Percentiles rank a stretch among this genome's conserved stretches.
Conservation (phyloP, 805 yeast species). For the Metschnikowia hibisci region DNA sequence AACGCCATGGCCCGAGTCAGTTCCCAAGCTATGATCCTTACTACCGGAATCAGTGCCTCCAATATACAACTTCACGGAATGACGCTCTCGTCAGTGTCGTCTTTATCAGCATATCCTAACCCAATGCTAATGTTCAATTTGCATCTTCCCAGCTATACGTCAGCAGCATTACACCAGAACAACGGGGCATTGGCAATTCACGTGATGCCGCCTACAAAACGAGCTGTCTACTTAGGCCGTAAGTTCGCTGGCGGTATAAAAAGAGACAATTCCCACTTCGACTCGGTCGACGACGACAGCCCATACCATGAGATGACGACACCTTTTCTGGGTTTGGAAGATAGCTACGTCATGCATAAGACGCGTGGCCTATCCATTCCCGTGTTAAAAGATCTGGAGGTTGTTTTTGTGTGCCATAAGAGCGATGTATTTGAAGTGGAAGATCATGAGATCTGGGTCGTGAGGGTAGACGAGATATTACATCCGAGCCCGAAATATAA, state of each 20-base stretch:
- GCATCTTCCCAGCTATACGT: slow-evolving; percentile 81
- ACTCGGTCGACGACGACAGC: slow-evolving; percentile 27
- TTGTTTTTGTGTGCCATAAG: slow-evolving; percentile 59
- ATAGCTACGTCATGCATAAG: slow-evolving; percentile 20
- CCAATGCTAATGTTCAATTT: slow-evolving; percentile 84
- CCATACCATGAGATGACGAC: slow-evolving; percentile 44
- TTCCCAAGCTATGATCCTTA: slow-evolving; percentile 42
- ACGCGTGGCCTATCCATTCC: slow-evolving; percentile 43
- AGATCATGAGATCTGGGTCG: slow-evolving; percentile 91
- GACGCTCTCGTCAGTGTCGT: slow-evolving; percentile 82
- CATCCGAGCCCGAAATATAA: slow-evolving; percentile 20
- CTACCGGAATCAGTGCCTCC: slow-evolving; percentile 21
- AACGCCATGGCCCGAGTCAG: slow-evolving; percentile 35
- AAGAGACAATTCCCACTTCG: slow-evolving; percentile 29
- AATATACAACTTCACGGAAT: slow-evolving; percentile 53
- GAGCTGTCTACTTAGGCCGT: slow-evolving; percentile 57
- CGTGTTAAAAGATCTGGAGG: slow-evolving; percentile 52
- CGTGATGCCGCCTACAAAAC: slow-evolving; percentile 57
- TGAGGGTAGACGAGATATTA: slow-evolving; percentile 59
- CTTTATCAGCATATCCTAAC: slow-evolving; percentile 71
- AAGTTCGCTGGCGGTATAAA: slow-evolving; percentile 60
- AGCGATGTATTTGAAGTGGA: slow-evolving; percentile 55
- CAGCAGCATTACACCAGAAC: slow-evolving; percentile 56
- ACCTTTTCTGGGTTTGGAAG: slow-evolving; percentile 47
- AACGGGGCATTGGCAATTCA: slow-evolving; percentile 62